A percentile compares a stretch with the other conserved stretches of the same genome.
phyloP scores from a whole-genome alignment of 164 flowering plant genomes.

The Piper betle region DNA sequence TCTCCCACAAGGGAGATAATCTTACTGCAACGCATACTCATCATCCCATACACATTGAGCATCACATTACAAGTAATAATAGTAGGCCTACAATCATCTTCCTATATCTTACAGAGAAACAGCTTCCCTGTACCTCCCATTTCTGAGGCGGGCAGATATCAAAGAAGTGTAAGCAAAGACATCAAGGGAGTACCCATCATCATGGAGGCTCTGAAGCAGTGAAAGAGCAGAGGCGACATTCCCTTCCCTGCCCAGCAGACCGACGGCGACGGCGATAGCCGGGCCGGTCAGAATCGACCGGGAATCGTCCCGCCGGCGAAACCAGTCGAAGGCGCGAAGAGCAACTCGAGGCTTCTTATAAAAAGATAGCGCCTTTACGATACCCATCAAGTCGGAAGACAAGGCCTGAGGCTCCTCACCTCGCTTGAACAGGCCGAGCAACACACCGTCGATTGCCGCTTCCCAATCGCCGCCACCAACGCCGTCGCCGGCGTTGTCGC shows the following conservation, averaged over 20 bases:
- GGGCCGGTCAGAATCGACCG: constrained; percentile 26
- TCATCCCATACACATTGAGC: constrained; percentile 81
- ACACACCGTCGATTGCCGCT: constrained; percentile 12
- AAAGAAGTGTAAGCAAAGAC: constrained; percentile 77
- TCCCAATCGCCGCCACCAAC: neutral
- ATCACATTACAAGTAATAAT: constrained; percentile 80
- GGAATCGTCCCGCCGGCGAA: constrained; percentile 22
- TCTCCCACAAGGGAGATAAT: constrained; percentile 40
- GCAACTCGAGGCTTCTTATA: constrained; percentile 50
- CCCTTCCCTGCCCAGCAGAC: constrained; percentile 52
- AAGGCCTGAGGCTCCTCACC: constrained; percentile 11
- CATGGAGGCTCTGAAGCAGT: constrained; percentile 32
- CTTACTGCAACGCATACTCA: constrained; percentile 83
- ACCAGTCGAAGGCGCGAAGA: constrained; percentile 50
- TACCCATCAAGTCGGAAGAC: constrained; percentile 36
- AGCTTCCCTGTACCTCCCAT: constrained; percentile 70
- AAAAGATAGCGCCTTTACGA: constrained; percentile 58
- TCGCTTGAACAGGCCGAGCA: constrained; percentile 11
- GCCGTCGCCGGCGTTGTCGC: constrained; percentile 5
- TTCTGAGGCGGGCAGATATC: constrained; percentile 51
- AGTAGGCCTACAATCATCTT: constrained; percentile 68
- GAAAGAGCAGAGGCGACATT: constrained; percentile 37
- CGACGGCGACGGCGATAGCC: constrained; percentile 46
- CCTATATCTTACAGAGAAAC: constrained; percentile 60
- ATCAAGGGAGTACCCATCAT: constrained; percentile 54